Evolutionary conservation across 2,329 filamentous ascomycete species (phyloP).

Genomic region (Trichoderma gracile): DNA sequence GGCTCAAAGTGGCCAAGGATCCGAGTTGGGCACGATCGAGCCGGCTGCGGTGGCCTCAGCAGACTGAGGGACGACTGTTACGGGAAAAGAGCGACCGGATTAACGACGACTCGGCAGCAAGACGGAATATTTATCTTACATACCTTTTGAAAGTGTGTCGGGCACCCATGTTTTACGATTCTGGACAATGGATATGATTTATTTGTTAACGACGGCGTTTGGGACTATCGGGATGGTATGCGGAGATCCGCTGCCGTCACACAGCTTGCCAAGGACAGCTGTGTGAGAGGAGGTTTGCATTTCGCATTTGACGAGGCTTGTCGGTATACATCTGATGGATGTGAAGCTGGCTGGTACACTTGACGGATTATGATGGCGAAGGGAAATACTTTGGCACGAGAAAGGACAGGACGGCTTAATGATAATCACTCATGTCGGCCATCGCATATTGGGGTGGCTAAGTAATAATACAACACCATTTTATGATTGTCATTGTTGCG

Average conservation of each 20-base stretch:
- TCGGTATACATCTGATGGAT: not conserved
- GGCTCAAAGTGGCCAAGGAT: slow-evolving; percentile 63
- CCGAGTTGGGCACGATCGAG: slow-evolving; percentile 69
- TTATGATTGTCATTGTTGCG: not conserved
- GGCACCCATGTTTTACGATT: slow-evolving; percentile 15
- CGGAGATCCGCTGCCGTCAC: slow-evolving; percentile 6
- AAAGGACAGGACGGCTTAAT: slow-evolving; percentile 21
- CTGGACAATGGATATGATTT: slow-evolving; percentile 18
- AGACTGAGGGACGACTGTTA: slow-evolving; percentile 8
- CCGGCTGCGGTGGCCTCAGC: slow-evolving; percentile 35
- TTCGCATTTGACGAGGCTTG: not conserved
- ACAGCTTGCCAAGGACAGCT: slow-evolving; percentile 2
- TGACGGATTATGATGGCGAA: not conserved
- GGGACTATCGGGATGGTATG: slow-evolving; percentile 10
- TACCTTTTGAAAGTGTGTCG: slow-evolving; percentile 18
- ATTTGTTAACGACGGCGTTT: slow-evolving; percentile 20
- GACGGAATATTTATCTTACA: slow-evolving; percentile 16
- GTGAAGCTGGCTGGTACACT: not conserved
- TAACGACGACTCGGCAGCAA: not conserved
- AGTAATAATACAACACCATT: slow-evolving; percentile 18
- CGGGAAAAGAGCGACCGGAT: not conserved
- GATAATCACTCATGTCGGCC: slow-evolving; percentile 21
- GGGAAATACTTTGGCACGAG: not conserved
- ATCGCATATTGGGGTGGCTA: not conserved
- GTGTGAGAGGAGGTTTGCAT: not conserved